Conservation (phyloP, 108 stramenopile species). For the Skeletonema grethae region DNA sequence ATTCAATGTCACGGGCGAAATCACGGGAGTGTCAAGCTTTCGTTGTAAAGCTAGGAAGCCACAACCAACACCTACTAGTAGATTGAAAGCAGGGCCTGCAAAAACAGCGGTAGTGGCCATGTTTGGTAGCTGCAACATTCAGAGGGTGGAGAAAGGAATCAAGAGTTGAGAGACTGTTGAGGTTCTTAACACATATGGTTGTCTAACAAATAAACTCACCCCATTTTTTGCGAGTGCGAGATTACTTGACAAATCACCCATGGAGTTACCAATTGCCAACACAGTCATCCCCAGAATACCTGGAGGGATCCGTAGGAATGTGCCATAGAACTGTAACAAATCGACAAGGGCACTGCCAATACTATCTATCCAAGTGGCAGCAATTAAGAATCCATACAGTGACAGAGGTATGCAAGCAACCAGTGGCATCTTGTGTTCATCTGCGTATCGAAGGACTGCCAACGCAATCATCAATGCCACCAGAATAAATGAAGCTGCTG, state of each 20-base stretch:
- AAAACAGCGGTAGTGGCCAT: slow-evolving; percentile 54
- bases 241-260: slow-evolving; percentile 74
- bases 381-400: slow-evolving; percentile 52
- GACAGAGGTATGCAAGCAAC: slow-evolving; percentile 44
- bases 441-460: slow-evolving; percentile 33
- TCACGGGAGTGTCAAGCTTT: slow-evolving; percentile 13
- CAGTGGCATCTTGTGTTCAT: slow-evolving; percentile 38
- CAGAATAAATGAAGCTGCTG: background rate
- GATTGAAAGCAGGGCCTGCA: slow-evolving; percentile 74
- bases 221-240: slow-evolving; percentile 70
- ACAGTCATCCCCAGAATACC: slow-evolving; percentile 71
- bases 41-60: slow-evolving; percentile 37
- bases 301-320: slow-evolving; percentile 45
- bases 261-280: slow-evolving; percentile 78
- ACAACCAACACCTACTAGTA: slow-evolving; percentile 62
- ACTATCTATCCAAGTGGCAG: slow-evolving; percentile 72
- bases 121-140: slow-evolving; percentile 16
- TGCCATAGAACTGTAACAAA: slow-evolving; percentile 61
- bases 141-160: too few species aligned
- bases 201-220: too few species aligned
- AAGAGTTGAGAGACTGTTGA: too few species aligned
- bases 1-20: slow-evolving; percentile 56
- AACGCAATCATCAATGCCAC: slow-evolving; percentile 15
- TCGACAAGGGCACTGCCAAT: slow-evolving; percentile 64
- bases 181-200: too few species aligned